A percentile compares a stretch with the other conserved stretches of the same genome.
Conservation (phyloP, 768 basidiomycete genomes). For the Chalciporus sphaerocephalus region DNA sequence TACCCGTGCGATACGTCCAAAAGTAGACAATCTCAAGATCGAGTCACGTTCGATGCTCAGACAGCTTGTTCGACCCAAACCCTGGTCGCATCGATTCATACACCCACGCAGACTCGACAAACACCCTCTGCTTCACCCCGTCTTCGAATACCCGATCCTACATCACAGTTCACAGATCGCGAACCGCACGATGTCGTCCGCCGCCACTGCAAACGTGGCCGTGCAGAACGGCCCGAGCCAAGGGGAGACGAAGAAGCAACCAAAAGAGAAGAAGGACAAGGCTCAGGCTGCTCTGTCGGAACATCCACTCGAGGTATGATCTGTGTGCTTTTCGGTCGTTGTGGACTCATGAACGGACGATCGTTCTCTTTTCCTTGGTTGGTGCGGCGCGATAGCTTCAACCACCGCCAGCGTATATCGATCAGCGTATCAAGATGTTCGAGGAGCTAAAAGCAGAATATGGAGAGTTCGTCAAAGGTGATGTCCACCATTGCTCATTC, state of each 20-base stretch:
- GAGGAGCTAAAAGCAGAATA: conserved; percentile 82
- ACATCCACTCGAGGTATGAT: conserved; percentile 60
- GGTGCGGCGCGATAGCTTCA: conserved; percentile 62
- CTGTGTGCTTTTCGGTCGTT: background rate
- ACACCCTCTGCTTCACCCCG: conserved; percentile 1
- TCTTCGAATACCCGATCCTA: conserved; percentile 5
- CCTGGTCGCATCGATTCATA: conserved; percentile 22
- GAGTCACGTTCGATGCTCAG: conserved; percentile 33
- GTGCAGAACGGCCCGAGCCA: conserved; percentile 37
- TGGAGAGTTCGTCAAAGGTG: conserved; percentile 76
- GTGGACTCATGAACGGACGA: background rate
- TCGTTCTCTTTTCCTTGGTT: background rate
- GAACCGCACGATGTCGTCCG: conserved; percentile 47
- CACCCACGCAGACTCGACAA: conserved; percentile 11
- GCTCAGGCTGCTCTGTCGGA: conserved; percentile 32
- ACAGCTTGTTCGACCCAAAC: conserved; percentile 30
- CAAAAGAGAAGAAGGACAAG: conserved; percentile 46
- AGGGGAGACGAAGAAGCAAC: conserved; percentile 32
- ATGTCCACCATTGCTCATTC: background rate
- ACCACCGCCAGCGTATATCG: conserved; percentile 84
- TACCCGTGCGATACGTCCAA: conserved; percentile 17
- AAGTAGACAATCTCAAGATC: conserved; percentile 14
- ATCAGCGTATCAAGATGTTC: conserved; percentile 85
- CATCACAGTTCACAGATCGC: background rate
- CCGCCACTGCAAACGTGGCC: conserved; percentile 47